A percentile compares a stretch with the other conserved stretches of the same genome.
These are phyloP conservation scores for Oryza glumipatula DNA, from an alignment of 176 grass and related monocot genomes.

Conservation along the genomic window DNA sequence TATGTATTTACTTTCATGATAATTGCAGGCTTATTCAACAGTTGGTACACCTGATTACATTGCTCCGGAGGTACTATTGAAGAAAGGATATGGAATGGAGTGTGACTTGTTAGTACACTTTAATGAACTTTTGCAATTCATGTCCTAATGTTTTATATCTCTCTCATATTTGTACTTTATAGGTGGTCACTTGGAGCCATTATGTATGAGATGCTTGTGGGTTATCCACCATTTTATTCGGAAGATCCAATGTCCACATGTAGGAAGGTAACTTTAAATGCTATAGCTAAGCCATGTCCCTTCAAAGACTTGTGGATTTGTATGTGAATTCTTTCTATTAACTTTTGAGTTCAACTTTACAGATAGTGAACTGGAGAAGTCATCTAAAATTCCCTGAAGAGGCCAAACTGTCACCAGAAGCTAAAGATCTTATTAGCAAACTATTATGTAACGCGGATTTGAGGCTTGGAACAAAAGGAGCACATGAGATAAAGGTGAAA, in stretches of 20 bases:
- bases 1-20: conserved; percentile 37
- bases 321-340: conserved; percentile 19
- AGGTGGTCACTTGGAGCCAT: conserved; percentile 99
- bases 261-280: conserved; percentile 66
- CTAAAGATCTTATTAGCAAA: conserved; percentile 81
- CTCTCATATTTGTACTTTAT: conserved; percentile 39
- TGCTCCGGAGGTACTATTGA: conserved; percentile 93
- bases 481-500: conserved; percentile 85
- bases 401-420: conserved; percentile 72
- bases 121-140: conserved; percentile 24
- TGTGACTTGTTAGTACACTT: conserved; percentile 78
- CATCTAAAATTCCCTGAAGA: conserved; percentile 96
- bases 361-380: conserved; percentile 99
- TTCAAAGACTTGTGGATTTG: not conserved
- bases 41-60: conserved; percentile 99
- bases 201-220: conserved; percentile 99
- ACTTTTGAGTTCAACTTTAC: conserved; percentile 23
- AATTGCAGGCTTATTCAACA: conserved; percentile 83
- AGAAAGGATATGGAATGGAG: conserved; percentile 99
- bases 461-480: conserved; percentile 85
- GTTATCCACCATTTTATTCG: conserved; percentile 97
- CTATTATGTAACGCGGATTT: conserved; percentile 88
- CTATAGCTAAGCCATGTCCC: conserved; percentile 21
- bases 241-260: conserved; percentile 95
- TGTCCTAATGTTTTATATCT: conserved; percentile 4